Conservation (phyloP, 2,329 filamentous ascomycete species). For the Stachybotrys chartarum region DNA sequence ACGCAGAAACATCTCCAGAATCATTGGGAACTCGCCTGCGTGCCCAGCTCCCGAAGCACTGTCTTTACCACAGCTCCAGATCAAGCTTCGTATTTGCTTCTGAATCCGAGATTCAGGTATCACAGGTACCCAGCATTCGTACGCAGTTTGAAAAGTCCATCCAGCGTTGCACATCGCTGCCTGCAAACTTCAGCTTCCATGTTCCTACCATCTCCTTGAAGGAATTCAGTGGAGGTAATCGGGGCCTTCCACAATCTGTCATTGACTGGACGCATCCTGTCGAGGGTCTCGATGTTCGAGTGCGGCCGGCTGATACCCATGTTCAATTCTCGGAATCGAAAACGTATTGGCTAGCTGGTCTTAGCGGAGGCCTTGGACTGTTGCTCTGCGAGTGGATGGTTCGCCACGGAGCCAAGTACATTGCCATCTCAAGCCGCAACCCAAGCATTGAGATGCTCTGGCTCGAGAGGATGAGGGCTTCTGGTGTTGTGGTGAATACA, state of each 20-base stretch:
- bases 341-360: slow-evolving; percentile 26
- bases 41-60: no score
- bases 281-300: neutral
- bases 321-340: slow-evolving; percentile 13
- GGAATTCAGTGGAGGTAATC: no score
- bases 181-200: no score
- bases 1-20: no score
- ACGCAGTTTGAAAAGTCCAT: no score
- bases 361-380: slow-evolving; percentile 25
- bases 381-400: slow-evolving; percentile 34
- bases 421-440: slow-evolving; percentile 31
- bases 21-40: no score
- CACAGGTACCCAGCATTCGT: no score
- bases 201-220: no score
- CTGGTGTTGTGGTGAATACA: slow-evolving; percentile 2
- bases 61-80: no score
- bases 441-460: slow-evolving; percentile 22
- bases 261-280: neutral
- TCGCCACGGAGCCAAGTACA: slow-evolving; percentile 23
- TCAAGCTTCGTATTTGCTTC: no score
- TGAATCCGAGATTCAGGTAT: no score
- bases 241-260: neutral
- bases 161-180: no score
- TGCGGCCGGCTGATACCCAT: neutral
- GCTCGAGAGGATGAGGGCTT: slow-evolving; percentile 10